These are phyloP conservation scores for Aureobasidium zeae DNA, from an alignment of 2,329 filamentous ascomycete species.

Conservation along the genomic window DNA sequence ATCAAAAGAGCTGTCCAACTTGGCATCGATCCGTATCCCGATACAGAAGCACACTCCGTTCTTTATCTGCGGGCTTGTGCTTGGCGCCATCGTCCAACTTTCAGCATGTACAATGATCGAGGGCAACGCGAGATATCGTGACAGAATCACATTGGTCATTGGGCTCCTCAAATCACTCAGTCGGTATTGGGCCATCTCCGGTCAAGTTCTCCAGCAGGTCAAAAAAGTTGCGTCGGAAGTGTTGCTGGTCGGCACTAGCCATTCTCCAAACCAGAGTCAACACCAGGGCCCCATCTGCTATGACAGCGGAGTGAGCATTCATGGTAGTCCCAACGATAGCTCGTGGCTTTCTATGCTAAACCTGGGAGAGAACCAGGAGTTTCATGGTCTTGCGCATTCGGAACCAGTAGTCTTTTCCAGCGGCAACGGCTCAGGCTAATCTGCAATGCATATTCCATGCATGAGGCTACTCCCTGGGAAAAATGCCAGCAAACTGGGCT, in stretches of 20 bases:
- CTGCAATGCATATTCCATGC: background rate
- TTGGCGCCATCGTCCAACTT: conserved; percentile 72
- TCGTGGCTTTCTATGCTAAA: conserved; percentile 8
- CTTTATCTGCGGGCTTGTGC: conserved; percentile 70
- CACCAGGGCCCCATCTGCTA: background rate
- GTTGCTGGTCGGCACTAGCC: background rate
- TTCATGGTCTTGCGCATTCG: conserved; percentile 6
- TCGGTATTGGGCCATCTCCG: conserved; percentile 63
- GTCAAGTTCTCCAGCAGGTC: conserved; percentile 61
- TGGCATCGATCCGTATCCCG: conserved; percentile 64
- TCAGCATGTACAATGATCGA: conserved; percentile 59
- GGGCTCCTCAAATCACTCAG: conserved; percentile 62
- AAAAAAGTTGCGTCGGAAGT: conserved; percentile 52
- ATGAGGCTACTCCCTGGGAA: too few relatives aligned
- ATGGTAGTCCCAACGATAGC: background rate
- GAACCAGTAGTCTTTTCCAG: background rate
- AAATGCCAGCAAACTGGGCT: background rate
- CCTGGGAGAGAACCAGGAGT: conserved; percentile 7
- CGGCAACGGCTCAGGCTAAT: conserved; percentile 1
- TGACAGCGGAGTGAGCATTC: background rate
- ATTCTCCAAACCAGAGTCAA: background rate
- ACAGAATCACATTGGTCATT: conserved; percentile 61
- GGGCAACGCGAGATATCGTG: conserved; percentile 59
- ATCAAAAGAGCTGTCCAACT: conserved; percentile 65
- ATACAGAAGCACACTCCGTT: conserved; percentile 67